Conservation (phyloP, 2,329 filamentous ascomycete genomes). For the Ophiostoma ulmi region DNA sequence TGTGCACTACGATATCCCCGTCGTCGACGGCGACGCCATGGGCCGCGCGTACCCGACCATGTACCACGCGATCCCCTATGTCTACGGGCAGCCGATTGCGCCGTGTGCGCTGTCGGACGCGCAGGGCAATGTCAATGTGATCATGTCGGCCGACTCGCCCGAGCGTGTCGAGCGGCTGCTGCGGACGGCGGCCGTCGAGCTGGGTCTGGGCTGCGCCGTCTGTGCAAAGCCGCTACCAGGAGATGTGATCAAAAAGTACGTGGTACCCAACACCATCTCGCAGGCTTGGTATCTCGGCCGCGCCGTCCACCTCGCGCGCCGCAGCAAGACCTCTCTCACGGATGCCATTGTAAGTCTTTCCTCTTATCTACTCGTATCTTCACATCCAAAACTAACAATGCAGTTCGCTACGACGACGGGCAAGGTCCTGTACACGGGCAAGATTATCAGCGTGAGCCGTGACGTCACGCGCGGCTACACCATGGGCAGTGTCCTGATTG, state of each 20-base stretch:
- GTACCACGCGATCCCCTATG: slow-evolving; percentile 9
- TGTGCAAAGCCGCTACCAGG: background rate
- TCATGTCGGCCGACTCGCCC: background rate
- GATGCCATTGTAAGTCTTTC: background rate
- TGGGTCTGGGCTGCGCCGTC: slow-evolving; percentile 4
- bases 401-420: slow-evolving; percentile 9
- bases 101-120: background rate
- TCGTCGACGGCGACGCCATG: slow-evolving; percentile 11
- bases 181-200: slow-evolving; percentile 3
- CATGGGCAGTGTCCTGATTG: background rate
- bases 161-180: slow-evolving; percentile 11
- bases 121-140: background rate
- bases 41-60: slow-evolving; percentile 9
- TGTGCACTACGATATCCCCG: slow-evolving; percentile 7
- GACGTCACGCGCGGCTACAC: slow-evolving; percentile 2
- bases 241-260: background rate
- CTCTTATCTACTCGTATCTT: background rate
- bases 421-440: background rate
- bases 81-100: slow-evolving; percentile 2
- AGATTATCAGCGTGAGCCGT: slow-evolving; percentile 1
- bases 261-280: slow-evolving; percentile 8
- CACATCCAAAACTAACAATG: background rate
- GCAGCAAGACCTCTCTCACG: background rate
- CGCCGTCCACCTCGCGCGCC: slow-evolving; percentile 11
- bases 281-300: slow-evolving; percentile 8